Evolutionary conservation across 495 filamentous ascomycete genomes (phyloP).

Genomic region (Hypoxylon subgilvum): DNA sequence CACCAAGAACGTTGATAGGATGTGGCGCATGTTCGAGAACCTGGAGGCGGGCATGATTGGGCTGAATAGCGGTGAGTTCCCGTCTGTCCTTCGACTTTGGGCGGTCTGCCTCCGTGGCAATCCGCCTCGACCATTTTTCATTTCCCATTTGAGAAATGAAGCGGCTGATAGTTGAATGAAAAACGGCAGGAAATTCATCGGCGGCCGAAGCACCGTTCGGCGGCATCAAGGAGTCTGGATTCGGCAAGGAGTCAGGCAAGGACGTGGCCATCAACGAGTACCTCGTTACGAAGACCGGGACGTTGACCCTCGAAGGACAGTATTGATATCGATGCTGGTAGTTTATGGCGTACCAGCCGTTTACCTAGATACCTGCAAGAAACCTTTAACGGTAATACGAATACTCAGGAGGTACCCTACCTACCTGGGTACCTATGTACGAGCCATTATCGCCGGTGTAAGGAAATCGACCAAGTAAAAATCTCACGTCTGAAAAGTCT

Average conservation of each 20-base stretch:
- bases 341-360: not conserved
- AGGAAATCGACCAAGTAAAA: no score
- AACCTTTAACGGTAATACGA: not conserved
- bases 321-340: slow-evolving; percentile 42
- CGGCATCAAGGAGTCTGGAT: slow-evolving; percentile 76
- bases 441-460: no score
- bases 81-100: not conserved
- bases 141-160: not conserved
- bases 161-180: not conserved
- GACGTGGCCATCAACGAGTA: slow-evolving; percentile 75
- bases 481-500: no score
- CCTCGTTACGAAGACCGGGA: slow-evolving; percentile 74
- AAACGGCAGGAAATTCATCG: slow-evolving; percentile 60
- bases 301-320: slow-evolving; percentile 66
- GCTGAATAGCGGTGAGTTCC: slow-evolving; percentile 63
- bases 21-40: slow-evolving; percentile 75
- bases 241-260: slow-evolving; percentile 77
- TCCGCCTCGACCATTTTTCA: not conserved
- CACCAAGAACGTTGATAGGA: slow-evolving; percentile 73
- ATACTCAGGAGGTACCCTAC: not conserved
- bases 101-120: not conserved
- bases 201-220: slow-evolving; percentile 76
- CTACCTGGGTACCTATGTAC: not conserved
- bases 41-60: slow-evolving; percentile 80
- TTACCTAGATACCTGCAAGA: no score